Evolutionary conservation across 2,329 filamentous ascomycete species (phyloP), one percentile per base, ranked within the genome.

Genomic region (Botrytis galanthina): DNA sequence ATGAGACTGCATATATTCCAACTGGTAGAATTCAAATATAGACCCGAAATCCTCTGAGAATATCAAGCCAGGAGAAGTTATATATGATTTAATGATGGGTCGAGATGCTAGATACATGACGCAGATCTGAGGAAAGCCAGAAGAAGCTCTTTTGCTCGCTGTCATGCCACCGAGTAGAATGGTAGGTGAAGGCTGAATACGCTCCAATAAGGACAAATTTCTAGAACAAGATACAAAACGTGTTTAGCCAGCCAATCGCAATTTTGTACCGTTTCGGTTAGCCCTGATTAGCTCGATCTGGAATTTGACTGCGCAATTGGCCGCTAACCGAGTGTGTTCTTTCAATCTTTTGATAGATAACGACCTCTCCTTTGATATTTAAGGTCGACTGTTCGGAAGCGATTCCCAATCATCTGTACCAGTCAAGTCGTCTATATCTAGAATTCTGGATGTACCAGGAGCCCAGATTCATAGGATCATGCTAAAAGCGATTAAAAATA

Each of bases 221-320:
- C 26, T 20, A 18, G 26, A 42, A 26, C 35, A 62, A n/a, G 60
- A 42, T 44, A 4, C 29, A 51, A n/a, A 16, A 29, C 46, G 32
- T 29, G 4, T 46, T 70, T 62, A 70, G 35, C 68, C 68, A 62
- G 29, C 68, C 68, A 70, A 61, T 70, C 42, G 68, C 68, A 70
- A 39, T 42, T 32, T 8, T 60, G 22, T 29, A 14, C 42, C 20
- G 9, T 39, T 61, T 44, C 29, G 12, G 54, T 48, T 61, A 70
- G 20, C 22, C 68, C 18, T 48, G 68, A 9, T 29, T 62, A 35
- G 20, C 39, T 35, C 12, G 7, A 37, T 48, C 1, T n/a, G 22
- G 14, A 20, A 29, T 35, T 35, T 20, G 37, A 29, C n/a, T 32
- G 22, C 32, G 26, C 42, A 26, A 16, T 37, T 69, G 26, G 10